Base-by-base conservation (phyloP, 2,329 filamentous ascomycete genomes). In the Xylaria sp. region DNA sequence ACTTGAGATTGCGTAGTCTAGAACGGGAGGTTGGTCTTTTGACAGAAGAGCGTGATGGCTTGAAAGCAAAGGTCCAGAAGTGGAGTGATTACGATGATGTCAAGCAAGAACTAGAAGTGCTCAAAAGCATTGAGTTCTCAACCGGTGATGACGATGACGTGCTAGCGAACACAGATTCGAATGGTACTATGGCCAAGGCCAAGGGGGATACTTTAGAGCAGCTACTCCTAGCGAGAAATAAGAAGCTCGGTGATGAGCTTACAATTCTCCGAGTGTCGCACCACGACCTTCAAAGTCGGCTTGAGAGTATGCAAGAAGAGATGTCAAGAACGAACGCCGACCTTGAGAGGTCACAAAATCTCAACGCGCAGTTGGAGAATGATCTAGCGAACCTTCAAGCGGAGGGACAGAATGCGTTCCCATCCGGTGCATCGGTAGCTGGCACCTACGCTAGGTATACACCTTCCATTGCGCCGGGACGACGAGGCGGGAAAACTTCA, bases 121-220 rank as follows among this genome's bases (percentile, higher is more conserved):
- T 99, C 69, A 97, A 97, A 87, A 97, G 95, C 73, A 98, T 99
- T 75, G 96, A 99, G 79, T 97, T 99, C 75, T 93, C 95, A 1
- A 95, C 93, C 0, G 94, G 93, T 8, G 92, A 95, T 70, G 94
- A 97, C 69, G 92, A 94, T 55, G 90, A 92, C 1, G 82, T 85
- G 9, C 77, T 81, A 35, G 84, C 83, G 18, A 82, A 83, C 47
- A 68, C 74, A 21, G 78, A 77, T 47, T 78, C 84, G 13, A 89
- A 89, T 73, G 87, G 87, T 2, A 75, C 83, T 2, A 78, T 82
- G 1, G 77, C 81, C 5, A 90, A 89, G 77, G 82, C 83, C 58
- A 92, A 92, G 73, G 90, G 92, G 51, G 93, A 97, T 74, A 94
- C 91, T 1, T 82, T 99, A 10, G 96, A 99, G 80, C 94, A 97